These are phyloP conservation scores for Phytopythium aichiense DNA, from an alignment of 352 stramenopile species.

Conservation along the genomic window DNA sequence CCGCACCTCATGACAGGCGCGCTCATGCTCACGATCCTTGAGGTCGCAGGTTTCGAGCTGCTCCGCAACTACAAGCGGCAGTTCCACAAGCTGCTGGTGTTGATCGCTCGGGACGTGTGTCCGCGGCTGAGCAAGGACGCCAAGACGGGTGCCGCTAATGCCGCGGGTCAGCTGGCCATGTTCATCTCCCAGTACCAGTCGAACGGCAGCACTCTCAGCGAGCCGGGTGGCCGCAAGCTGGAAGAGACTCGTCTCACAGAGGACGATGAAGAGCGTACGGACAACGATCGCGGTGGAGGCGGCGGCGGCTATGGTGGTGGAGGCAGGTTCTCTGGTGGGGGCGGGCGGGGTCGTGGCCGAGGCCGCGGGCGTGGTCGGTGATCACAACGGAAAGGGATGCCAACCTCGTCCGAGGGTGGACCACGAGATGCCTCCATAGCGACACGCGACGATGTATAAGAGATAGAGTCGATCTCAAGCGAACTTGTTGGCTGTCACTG, in stretches of 20 bases:
- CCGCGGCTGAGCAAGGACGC: conserved; percentile 66
- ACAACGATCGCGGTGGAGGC: conserved; percentile 25
- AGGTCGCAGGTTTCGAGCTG: conserved; percentile 73
- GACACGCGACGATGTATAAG: background rate
- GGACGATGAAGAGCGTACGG: conserved; percentile 64
- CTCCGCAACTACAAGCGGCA: conserved; percentile 61
- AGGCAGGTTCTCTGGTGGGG: conserved; percentile 4
- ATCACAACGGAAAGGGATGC: background rate
- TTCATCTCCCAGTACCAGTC: conserved; percentile 68
- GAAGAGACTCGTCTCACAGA: conserved; percentile 65
- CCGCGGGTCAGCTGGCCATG: conserved; percentile 66
- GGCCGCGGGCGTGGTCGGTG: conserved; percentile 14
- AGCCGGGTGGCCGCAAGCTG: conserved; percentile 61
- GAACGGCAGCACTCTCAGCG: conserved; percentile 45
- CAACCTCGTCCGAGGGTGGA: background rate
- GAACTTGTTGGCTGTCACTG: background rate
- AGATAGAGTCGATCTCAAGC: background rate
- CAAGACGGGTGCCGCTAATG: conserved; percentile 71
- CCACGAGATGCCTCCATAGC: background rate
- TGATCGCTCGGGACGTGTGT: conserved; percentile 61
- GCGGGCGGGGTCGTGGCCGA: conserved; percentile 29
- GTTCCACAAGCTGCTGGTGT: conserved; percentile 73
- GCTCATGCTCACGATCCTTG: conserved; percentile 68
- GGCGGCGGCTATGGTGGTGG: conserved; percentile 11
- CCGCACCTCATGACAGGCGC: conserved; percentile 67